A percentile compares a stretch with the other conserved stretches of the same genome.
phyloP scores from a whole-genome alignment of 2,329 filamentous ascomycete species.

The Zymoseptoria tritici region DNA sequence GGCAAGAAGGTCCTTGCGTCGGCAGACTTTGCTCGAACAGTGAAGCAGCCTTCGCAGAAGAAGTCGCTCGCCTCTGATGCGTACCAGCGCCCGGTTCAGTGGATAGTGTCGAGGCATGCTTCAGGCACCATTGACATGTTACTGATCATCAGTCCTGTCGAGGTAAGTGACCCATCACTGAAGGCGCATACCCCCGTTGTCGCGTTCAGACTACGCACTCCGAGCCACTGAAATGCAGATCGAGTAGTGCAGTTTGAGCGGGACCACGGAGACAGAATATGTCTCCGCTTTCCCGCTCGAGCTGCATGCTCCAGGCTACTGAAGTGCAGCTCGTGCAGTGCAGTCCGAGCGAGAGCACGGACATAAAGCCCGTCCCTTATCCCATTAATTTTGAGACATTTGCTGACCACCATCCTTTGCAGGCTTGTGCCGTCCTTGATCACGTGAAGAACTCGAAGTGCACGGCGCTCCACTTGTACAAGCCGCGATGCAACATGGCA shows the following conservation, averaged over 20 bases:
- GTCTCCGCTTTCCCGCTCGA: too few species aligned
- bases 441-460: constrained; percentile 14
- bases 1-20: constrained; percentile 7
- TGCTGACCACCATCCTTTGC: too few species aligned
- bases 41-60: constrained; percentile 1
- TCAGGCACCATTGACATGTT: constrained; percentile 23
- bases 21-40: constrained; percentile 9
- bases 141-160: constrained; percentile 54
- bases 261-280: too few species aligned
- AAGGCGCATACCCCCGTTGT: too few species aligned
- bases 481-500: constrained; percentile 36
- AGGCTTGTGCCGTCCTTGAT: background rate
- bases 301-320: too few species aligned
- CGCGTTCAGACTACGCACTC: too few species aligned
- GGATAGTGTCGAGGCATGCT: constrained; percentile 38
- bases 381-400: too few species aligned
- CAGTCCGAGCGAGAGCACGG: too few species aligned
- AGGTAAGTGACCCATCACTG: constrained; percentile 36
- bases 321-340: too few species aligned
- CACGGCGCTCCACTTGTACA: constrained; percentile 44
- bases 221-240: too few species aligned
- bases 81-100: constrained; percentile 49
- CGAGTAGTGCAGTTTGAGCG: too few species aligned
- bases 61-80: constrained; percentile 31
- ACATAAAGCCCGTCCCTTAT: too few species aligned